Base-by-base conservation (phyloP, 2,329 filamentous ascomycete species). In the Neonectria ditissima region DNA sequence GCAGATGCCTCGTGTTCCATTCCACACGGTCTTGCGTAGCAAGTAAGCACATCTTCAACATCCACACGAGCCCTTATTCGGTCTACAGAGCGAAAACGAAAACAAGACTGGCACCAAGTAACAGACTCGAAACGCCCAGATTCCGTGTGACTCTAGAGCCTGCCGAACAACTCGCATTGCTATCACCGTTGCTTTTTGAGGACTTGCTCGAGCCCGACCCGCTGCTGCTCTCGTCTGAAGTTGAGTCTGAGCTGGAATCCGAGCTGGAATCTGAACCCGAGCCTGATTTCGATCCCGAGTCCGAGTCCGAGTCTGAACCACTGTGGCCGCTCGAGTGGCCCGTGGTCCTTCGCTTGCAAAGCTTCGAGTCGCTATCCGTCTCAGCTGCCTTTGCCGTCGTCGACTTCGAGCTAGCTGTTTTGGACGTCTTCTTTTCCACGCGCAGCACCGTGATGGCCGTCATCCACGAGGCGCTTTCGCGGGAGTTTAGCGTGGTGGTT, bases 401-500 rank as follows among this genome's bases (percentile, higher is more conserved):
- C 7, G 53, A 45, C n/a, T 59, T 41, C 11, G 61, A 41, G 18
- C 43, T 34, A 10, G 59, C 0, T 50, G 63, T 3, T 37, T 45
- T 26, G 24, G 24, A 26, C 24, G 48, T 43, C 4, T 53, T 62
- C 43, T 70, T 73, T 11, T 47, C 20, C 0, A 59, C 9, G 5
- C 71, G 67, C 0, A 70, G 51, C 0, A 73, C 48, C 0, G 70
- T 70, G 4, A 73, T 61, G 7, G 70, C 48, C 4, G 70, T 73
- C 70, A 73, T 73, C 67, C 65, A 65, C 1, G 54, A n/a, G 0
- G 61, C 50, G 20, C 62, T 73, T 39, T 70, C 63, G 1, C 60
- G 63, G 0, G 69, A 41, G 2, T 59, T 20, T 11, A 73, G 51
- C 0, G 67, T 72, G 0, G 65, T 69, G 1, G 65, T 69, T 24